Percentiles rank a stretch among this genome's conserved stretches.
These are phyloP conservation scores for Chaetomium cochliodes DNA, from an alignment of 495 filamentous ascomycete genomes.

Conservation along the genomic window DNA sequence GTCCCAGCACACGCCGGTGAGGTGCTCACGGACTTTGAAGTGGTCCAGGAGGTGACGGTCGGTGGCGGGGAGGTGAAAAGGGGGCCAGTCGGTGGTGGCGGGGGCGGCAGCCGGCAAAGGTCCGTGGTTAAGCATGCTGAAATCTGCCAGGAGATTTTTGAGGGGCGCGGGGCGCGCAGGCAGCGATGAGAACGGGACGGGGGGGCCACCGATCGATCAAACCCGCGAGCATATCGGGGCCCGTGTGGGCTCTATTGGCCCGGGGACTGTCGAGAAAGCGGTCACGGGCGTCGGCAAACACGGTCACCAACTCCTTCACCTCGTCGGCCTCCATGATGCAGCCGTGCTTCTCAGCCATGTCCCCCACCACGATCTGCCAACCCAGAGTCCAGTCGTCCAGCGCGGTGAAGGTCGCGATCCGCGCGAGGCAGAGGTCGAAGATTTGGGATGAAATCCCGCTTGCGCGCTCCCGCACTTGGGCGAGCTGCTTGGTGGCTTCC, in stretches of 20 bases:
- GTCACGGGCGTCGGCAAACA: neutral
- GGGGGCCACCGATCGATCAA: neutral
- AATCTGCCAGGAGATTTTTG: neutral
- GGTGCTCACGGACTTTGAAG: neutral
- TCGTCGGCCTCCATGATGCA: neutral
- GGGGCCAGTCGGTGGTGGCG: neutral
- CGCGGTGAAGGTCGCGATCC: neutral
- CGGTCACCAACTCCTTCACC: neutral
- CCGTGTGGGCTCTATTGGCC: neutral
- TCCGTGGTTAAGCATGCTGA: neutral
- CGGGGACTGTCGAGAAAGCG: neutral
- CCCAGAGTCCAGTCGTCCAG: neutral
- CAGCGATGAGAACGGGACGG: neutral
- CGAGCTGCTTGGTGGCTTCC: neutral
- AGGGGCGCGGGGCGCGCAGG: neutral
- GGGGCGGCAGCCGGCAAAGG: neutral
- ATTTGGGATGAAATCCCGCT: neutral
- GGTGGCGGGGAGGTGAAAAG: neutral
- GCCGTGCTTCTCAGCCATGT: neutral
- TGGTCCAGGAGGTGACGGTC: neutral
- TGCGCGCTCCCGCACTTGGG: neutral
- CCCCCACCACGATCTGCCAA: slow-evolving; percentile 3
- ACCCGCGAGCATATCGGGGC: neutral
- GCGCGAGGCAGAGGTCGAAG: neutral
- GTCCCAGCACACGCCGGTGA: neutral